Conservation (phyloP, 169 alveolate species). For the Cryptosporidium ryanae region DNA sequence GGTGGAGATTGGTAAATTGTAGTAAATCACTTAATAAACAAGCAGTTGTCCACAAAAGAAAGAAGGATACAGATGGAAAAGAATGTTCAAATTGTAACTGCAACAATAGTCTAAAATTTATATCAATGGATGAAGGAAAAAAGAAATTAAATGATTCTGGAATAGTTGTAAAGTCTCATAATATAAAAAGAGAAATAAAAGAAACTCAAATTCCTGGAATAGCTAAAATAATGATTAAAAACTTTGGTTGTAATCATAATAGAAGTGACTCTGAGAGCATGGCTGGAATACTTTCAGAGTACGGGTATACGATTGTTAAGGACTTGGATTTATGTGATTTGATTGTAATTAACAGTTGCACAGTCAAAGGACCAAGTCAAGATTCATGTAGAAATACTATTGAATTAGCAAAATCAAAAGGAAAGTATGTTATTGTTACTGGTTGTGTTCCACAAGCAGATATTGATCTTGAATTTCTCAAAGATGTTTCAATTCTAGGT, state of each 20-base stretch:
- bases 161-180: constrained; percentile 7
- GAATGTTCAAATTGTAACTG: neutral
- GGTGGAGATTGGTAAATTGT: constrained; percentile 31
- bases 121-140: neutral
- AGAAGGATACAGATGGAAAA: neutral
- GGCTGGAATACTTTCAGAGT: constrained; percentile 90
- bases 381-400: constrained; percentile 89
- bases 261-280: constrained; percentile 96
- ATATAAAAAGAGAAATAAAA: neutral
- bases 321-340: constrained; percentile 91
- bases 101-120: neutral
- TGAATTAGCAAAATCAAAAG: constrained; percentile 76
- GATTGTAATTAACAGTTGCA: constrained; percentile 95
- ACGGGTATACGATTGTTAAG: constrained; percentile 93
- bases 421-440: constrained; percentile 84
- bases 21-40: constrained; percentile 1
- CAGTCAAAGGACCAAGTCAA: constrained; percentile 98
- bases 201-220: constrained; percentile 84
- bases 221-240: constrained; percentile 90
- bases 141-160: neutral
- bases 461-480: constrained; percentile 66
- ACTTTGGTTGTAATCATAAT: constrained; percentile 99
- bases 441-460: constrained; percentile 98
- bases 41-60: neutral
- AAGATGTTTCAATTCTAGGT: constrained; percentile 80